These are phyloP conservation scores for Lachancea dasiensis DNA, from an alignment of 805 yeast genomes.

Conservation along the genomic window DNA sequence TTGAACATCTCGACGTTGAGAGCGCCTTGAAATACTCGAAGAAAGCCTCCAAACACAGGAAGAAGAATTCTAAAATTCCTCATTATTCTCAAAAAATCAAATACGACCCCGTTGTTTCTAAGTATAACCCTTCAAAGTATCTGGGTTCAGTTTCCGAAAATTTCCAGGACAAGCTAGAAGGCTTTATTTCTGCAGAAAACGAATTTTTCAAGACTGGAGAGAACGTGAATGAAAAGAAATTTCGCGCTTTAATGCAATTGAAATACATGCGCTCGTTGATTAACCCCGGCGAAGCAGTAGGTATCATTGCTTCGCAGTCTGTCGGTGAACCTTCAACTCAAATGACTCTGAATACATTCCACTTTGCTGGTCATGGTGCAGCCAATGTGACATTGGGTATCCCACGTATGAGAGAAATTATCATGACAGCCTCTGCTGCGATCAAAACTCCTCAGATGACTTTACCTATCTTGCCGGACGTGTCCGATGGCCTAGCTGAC, in stretches of 20 bases:
- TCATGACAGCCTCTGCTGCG: slow-evolving; percentile 95
- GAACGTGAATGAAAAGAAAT: slow-evolving; percentile 62
- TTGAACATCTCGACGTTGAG: slow-evolving; percentile 75
- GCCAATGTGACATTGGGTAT: slow-evolving; percentile 99
- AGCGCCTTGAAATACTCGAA: slow-evolving; percentile 75
- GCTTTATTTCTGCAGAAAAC: slow-evolving; percentile 52
- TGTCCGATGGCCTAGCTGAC: slow-evolving; percentile 81
- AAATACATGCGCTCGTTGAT: slow-evolving; percentile 95
- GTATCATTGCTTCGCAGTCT: slow-evolving; percentile 96
- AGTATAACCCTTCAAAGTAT: slow-evolving; percentile 81
- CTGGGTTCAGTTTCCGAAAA: slow-evolving; percentile 90
- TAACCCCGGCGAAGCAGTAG: slow-evolving; percentile 97
- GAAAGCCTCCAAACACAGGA: slow-evolving; percentile 67
- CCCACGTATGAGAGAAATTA: slow-evolving; percentile 99
- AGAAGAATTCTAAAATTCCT: slow-evolving; percentile 56
- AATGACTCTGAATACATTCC: slow-evolving; percentile 96
- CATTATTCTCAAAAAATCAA: slow-evolving; percentile 58
- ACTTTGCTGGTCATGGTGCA: slow-evolving; percentile 99
- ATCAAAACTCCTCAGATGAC: slow-evolving; percentile 99
- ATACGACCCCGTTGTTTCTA: slow-evolving; percentile 84
- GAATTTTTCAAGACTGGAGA: slow-evolving; percentile 48
- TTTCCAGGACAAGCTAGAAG: slow-evolving; percentile 76
- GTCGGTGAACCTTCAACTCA: slow-evolving; percentile 99
- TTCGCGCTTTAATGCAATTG: slow-evolving; percentile 94
- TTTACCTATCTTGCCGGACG: slow-evolving; percentile 74